These are phyloP conservation scores for Suillus clintonianus DNA, from an alignment of 768 basidiomycete species.

Conservation along the genomic window DNA sequence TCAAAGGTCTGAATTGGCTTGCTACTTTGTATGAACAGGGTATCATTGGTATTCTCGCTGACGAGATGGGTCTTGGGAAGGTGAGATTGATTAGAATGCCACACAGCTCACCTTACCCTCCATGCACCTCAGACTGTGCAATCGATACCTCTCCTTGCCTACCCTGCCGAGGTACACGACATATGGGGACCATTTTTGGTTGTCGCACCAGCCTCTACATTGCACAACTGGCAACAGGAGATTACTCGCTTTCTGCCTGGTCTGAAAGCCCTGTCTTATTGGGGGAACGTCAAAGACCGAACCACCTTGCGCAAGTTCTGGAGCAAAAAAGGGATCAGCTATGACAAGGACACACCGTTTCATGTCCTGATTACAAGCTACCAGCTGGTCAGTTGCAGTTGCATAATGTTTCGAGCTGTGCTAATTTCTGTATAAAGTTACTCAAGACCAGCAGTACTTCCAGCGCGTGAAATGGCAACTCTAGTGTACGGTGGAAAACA, in stretches of 20 bases:
- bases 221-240: slow-evolving; percentile 99
- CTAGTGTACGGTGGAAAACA: slow-evolving; percentile 96
- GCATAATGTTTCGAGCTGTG: background rate
- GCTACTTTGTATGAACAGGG: slow-evolving; percentile 98
- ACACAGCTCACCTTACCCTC: background rate
- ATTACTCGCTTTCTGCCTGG: slow-evolving; percentile 92
- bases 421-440: slow-evolving; percentile 56
- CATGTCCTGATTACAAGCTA: slow-evolving; percentile 97
- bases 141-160: slow-evolving; percentile 93
- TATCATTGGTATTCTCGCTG: slow-evolving; percentile 98
- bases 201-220: slow-evolving; percentile 93
- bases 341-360: slow-evolving; percentile 93
- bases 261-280: slow-evolving; percentile 95
- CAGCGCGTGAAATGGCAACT: slow-evolving; percentile 96
- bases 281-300: slow-evolving; percentile 97
- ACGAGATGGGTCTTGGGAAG: slow-evolving; percentile 97
- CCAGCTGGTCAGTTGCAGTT: slow-evolving; percentile 66
- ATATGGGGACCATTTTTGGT: slow-evolving; percentile 99
- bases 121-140: slow-evolving; percentile 76
- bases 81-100: slow-evolving; percentile 34
- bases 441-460: slow-evolving; percentile 97
- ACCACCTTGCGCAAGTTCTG: slow-evolving; percentile 94
- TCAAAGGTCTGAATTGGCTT: slow-evolving; percentile 98
- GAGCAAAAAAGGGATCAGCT: slow-evolving; percentile 97
- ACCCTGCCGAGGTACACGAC: slow-evolving; percentile 94